These are phyloP conservation scores for Blastosporella zonata DNA, from an alignment of 1,284 basidiomycete species.

Conservation along the genomic window DNA sequence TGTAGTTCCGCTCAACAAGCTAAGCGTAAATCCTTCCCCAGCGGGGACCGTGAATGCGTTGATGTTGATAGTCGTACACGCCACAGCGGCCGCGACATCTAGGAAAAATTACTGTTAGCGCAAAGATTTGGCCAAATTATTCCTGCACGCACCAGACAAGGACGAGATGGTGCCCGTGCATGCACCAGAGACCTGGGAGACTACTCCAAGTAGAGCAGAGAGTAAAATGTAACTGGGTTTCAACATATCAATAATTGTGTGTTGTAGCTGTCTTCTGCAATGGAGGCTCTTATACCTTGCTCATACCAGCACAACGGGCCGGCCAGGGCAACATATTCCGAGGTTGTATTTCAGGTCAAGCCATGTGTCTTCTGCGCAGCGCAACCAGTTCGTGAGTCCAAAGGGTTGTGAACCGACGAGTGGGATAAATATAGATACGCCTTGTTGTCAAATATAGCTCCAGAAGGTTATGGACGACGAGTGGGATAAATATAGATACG, in stretches of 20 bases:
- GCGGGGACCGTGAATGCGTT: conserved; percentile 47
- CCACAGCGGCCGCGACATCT: conserved; percentile 42
- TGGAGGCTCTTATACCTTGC: conserved; percentile 10
- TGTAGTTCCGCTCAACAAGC: conserved; percentile 36
- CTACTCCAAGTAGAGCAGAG: conserved; percentile 5
- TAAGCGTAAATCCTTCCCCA: conserved; percentile 38
- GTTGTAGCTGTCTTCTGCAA: neutral
- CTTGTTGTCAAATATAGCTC: too few species aligned
- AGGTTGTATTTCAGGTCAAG: neutral
- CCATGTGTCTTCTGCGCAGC: neutral
- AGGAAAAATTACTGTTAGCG: neutral
- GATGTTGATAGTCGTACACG: conserved; percentile 47
- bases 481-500: conserved; percentile 2
- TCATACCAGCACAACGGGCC: conserved; percentile 6
- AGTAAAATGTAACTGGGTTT: conserved; percentile 9
- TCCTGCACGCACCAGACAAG: conserved; percentile 24
- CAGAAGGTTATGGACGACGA: neutral
- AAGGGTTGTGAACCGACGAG: neutral
- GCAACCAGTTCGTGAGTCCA: too few species aligned
- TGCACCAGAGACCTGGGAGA: conserved; percentile 15
- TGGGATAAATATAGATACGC: conserved; percentile 2
- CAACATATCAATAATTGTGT: conserved; percentile 7
- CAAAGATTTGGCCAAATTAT: too few species aligned
- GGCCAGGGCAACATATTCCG: neutral
- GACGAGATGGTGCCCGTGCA: conserved; percentile 44